Percentiles rank a stretch among this genome's conserved stretches.
phyloP scores from a whole-genome alignment of 768 basidiomycete genomes.

The Russula virescens region DNA sequence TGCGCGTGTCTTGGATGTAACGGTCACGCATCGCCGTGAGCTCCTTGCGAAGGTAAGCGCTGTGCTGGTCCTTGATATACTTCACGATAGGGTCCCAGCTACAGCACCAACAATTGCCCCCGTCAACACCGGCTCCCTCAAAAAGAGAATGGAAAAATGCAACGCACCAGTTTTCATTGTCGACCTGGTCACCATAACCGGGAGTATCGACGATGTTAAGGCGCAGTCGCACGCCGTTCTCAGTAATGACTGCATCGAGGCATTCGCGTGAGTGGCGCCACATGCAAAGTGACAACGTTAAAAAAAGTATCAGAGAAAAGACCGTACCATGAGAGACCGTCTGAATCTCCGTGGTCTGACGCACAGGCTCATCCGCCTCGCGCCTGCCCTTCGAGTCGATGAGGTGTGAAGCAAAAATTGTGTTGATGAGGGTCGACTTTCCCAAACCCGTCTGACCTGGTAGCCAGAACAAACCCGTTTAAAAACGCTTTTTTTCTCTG shows the following conservation, averaged over 20 bases:
- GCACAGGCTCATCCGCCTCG: conserved; percentile 79
- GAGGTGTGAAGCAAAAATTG: conserved; percentile 97
- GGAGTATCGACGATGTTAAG: conserved; percentile 99
- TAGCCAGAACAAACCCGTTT: not conserved
- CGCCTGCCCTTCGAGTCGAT: conserved; percentile 96
- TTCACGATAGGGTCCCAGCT: conserved; percentile 99
- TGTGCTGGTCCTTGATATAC: conserved; percentile 99
- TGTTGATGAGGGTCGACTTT: conserved; percentile 98
- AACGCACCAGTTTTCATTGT: conserved; percentile 94
- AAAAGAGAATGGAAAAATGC: not conserved
- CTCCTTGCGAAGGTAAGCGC: conserved; percentile 97
- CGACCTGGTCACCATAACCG: conserved; percentile 96
- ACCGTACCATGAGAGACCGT: conserved; percentile 85
- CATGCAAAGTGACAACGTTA: not conserved
- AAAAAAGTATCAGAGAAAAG: not conserved
- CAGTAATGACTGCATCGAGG: conserved; percentile 68
- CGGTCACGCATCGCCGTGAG: conserved; percentile 98
- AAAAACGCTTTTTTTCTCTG: not conserved
- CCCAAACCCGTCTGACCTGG: conserved; percentile 95
- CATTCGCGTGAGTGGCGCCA: not conserved
- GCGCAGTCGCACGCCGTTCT: conserved; percentile 91
- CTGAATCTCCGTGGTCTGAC: conserved; percentile 97
- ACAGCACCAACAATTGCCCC: conserved; percentile 1
- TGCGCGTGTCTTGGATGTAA: conserved; percentile 96
- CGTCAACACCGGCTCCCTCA: not conserved